Evolutionary conservation across 306 rosid species (phyloP).

Genomic region (Cucurbita pepo): DNA sequence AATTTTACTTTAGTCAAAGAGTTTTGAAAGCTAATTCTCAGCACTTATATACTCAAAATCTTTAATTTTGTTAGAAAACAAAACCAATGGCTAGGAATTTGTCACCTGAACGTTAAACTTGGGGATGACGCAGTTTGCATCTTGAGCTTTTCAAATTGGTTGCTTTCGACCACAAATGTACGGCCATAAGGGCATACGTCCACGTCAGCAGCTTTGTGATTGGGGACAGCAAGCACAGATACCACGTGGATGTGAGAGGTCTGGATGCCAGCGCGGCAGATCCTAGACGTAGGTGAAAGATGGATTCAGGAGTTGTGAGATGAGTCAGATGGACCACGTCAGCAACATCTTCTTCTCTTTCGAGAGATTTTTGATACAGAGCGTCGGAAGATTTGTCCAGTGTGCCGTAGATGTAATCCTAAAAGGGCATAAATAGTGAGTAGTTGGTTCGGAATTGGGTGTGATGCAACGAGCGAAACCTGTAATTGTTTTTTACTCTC

Average conservation of each 20-base stretch:
- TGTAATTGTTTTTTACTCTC: not conserved
- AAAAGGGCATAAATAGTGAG: slow-evolving; percentile 22
- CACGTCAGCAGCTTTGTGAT: slow-evolving; percentile 15
- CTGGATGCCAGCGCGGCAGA: slow-evolving; percentile 17
- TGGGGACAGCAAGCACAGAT: slow-evolving; percentile 20
- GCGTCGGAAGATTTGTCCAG: slow-evolving; percentile 4
- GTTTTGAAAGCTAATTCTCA: too few species aligned
- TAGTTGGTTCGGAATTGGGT: slow-evolving; percentile 28
- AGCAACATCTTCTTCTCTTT: slow-evolving; percentile 2
- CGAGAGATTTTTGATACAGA: slow-evolving; percentile 5
- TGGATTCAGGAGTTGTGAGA: slow-evolving; percentile 17
- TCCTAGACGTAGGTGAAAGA: slow-evolving; percentile 17
- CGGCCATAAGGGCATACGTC: slow-evolving; percentile 4
- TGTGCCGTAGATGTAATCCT: slow-evolving; percentile 20
- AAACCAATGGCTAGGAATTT: too few species aligned
- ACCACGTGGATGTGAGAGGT: slow-evolving; percentile 14
- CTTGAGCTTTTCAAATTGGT: slow-evolving; percentile 1
- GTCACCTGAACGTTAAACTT: slow-evolving; percentile 3
- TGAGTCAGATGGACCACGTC: slow-evolving; percentile 24
- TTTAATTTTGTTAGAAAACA: too few species aligned
- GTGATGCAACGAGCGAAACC: slow-evolving; percentile 28
- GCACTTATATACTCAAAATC: not conserved
- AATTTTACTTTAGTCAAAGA: too few species aligned
- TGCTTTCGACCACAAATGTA: slow-evolving; percentile 11
- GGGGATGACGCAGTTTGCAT: slow-evolving; percentile 27